Evolutionary conservation across 148 eudicot genomes (phyloP), one percentile per base, ranked within the genome.

Genomic region (Rhododendron henanense): DNA sequence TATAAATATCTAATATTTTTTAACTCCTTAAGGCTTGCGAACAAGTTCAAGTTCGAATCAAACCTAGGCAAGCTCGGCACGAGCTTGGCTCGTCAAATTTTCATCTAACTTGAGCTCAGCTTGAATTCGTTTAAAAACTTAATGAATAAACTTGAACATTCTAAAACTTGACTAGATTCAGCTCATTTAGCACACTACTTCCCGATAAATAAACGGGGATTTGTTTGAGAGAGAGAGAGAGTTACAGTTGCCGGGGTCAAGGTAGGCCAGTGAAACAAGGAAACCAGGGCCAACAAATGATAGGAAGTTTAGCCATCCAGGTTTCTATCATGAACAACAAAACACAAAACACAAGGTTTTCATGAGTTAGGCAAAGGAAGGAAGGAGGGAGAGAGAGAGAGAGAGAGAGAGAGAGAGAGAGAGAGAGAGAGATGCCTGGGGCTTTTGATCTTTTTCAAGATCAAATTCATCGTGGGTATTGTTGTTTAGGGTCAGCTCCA

Each of bases 171-270:
- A 3, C 6, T 47, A 3, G 2, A 14, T 14, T 61, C 1, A 3
- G n/a, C 10, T 6, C 1, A 25, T 61, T 61, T 6, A 14, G 9
- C 2, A n/a, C 25, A 6, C 25, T 59, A 21, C 57, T 51, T 3
- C 57, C 57, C 10, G 50, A 1, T 47, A 47, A 51, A 13, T 51
- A 51, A 51, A 51, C 18, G 3, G 16, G 4, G 57, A 11, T 51
- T 51, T 51, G 16, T 51, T 51, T 51, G 69, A 67, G 5, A 39
- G 37, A 50, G 33, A 67, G 73, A 79, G 45, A 67, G 25, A 88
- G 92, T 91, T 90, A 95, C 97, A 82, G 77, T 94, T 95, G 51
- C 94, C 98, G 18, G 98, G 98, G 81, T 95, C 98, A 76, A 95
- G 90, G 88, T 95, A 95, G 37, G 95, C 95, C 87, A 94, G 78